These are phyloP conservation scores for Tricholoma sp. DNA, from an alignment of 768 basidiomycete genomes.

Conservation along the genomic window DNA sequence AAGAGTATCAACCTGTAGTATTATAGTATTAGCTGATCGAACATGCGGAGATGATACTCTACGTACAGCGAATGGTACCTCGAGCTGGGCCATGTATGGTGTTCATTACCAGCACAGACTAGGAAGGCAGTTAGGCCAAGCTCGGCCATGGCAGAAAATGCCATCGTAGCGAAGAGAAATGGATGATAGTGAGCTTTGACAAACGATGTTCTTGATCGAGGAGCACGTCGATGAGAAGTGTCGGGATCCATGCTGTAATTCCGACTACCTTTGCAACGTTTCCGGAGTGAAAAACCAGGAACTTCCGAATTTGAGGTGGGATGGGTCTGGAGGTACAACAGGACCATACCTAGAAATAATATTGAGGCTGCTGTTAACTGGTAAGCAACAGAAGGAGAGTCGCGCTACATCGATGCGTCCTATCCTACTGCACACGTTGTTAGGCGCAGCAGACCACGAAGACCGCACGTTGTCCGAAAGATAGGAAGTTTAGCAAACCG, in stretches of 20 bases:
- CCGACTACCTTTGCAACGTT: not conserved
- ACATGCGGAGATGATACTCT: not conserved
- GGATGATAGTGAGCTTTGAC: constrained; percentile 56
- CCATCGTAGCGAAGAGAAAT: constrained; percentile 58
- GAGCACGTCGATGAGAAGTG: not conserved
- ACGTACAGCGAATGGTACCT: constrained; percentile 64
- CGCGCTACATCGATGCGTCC: not conserved
- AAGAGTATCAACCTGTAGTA: constrained; percentile 47
- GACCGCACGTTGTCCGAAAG: not conserved
- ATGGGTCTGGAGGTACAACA: not conserved
- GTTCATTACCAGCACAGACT: constrained; percentile 62
- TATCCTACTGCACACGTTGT: not conserved
- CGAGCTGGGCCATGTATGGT: constrained; percentile 52
- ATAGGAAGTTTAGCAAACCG: not conserved
- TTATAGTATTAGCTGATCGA: not conserved
- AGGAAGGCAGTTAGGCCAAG: constrained; percentile 72
- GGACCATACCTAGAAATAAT: constrained; percentile 5
- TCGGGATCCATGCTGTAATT: constrained; percentile 7
- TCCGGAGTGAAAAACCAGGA: constrained; percentile 3
- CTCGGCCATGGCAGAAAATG: constrained; percentile 63
- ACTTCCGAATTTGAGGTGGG: not conserved
- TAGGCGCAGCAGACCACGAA: not conserved
- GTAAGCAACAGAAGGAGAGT: not conserved
- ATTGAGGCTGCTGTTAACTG: not conserved
- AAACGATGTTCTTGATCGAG: constrained; percentile 29